phyloP scores from a whole-genome alignment of 805 yeast species.

The Wickerhamiella slavikovae region DNA sequence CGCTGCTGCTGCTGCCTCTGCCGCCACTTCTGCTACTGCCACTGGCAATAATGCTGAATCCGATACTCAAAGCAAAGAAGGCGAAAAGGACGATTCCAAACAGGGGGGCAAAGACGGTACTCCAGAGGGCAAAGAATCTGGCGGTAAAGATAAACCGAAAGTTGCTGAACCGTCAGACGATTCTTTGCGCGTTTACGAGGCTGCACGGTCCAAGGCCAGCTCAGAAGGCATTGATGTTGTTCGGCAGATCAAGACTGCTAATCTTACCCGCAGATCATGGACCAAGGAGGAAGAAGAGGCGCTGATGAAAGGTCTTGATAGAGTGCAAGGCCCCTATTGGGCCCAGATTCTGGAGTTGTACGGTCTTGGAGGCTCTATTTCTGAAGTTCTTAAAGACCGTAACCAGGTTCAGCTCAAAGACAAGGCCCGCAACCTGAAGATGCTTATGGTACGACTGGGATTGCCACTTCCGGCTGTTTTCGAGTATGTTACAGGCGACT shows the following conservation, averaged over 20 bases:
- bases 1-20: neutral
- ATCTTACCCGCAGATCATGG: slow-evolving; percentile 49
- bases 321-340: slow-evolving; percentile 80
- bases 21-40: neutral
- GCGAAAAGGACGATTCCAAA: too few relatives aligned
- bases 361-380: slow-evolving; percentile 81
- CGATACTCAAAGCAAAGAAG: neutral
- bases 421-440: slow-evolving; percentile 90
- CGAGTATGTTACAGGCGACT: slow-evolving; percentile 70
- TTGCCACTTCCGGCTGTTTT: slow-evolving; percentile 64
- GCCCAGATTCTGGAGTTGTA: slow-evolving; percentile 70
- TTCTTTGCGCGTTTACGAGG: slow-evolving; percentile 13
- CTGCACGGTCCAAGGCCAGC: slow-evolving; percentile 9
- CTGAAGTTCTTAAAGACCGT: slow-evolving; percentile 69
- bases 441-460: slow-evolving; percentile 59
- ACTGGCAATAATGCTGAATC: neutral
- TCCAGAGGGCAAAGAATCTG: slow-evolving; percentile 3
- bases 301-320: slow-evolving; percentile 53
- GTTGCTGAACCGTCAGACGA: slow-evolving; percentile 5
- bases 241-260: slow-evolving; percentile 7
- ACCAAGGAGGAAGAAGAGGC: slow-evolving; percentile 76
- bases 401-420: slow-evolving; percentile 86
- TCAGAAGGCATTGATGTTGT: slow-evolving; percentile 11
- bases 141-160: slow-evolving; percentile 4
- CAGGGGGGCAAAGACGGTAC: too few relatives aligned